Base-by-base conservation (phyloP, 169 alveolate genomes). In the Theileria parva region DNA sequence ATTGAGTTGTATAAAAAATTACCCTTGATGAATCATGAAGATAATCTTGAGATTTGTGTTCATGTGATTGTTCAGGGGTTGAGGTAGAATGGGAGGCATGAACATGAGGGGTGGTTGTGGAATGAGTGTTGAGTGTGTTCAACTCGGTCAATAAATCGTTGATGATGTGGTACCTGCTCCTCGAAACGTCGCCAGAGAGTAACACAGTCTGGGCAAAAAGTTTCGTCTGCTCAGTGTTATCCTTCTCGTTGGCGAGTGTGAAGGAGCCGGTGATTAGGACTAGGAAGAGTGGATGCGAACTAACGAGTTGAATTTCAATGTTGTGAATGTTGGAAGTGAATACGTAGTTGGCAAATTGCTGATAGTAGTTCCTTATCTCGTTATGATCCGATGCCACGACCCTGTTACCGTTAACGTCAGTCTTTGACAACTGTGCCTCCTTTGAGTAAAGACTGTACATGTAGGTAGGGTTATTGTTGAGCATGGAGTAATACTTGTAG, bases 311-410 rank as follows among this genome's bases (percentile, higher is more conserved):
- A 23, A 76, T 68, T 53, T 83, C 86, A 7, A 83, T 72, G 23
- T 64, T 77, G 63, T 61, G 77, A 64, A 83, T 77, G 39, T 57
- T 57, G 27, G 83, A 57, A 17, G 89, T 70, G 30, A 71, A 21
- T 6, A 67, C 80, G 63, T 68, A 57, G 32, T 68, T 79, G 25
- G 57, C 19, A 59, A 77, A 77, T 55, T 67, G 85, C 48, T 70
- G 51, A 61, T 83, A 83, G 81, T 67, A 83, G 55, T 67, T 76
- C 71, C 71, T 75, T 67, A 83, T 83, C 27, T 83, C 89, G 17
- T 65, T 59, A 70, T 83, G 89, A 39, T 77, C 85, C 23, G 19
- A 30, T 21, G 86, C 89, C 64, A 76, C 80, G 12, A 61, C 79
- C 39, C 86, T 63, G 39, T 76, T 76, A 23, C 89, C 89, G 4